Evolutionary conservation across 352 stramenopile genomes (phyloP), one percentile per base, ranked within the genome.

Genomic region (Phytophthora macrochlamydospora): DNA sequence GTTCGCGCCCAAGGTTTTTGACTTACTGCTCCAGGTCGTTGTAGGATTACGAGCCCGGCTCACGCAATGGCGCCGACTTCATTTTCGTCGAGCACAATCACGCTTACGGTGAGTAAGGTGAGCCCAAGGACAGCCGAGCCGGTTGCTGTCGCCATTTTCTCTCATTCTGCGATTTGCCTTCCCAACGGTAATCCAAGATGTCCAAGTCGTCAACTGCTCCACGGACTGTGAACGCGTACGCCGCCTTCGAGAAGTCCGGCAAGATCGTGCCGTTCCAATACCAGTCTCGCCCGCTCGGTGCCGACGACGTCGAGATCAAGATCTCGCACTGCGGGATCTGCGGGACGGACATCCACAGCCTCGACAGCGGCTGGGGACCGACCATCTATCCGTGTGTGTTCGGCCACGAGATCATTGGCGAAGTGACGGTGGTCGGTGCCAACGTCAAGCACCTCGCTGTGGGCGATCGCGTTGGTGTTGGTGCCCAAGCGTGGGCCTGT

Each of bases 241-340:
- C 40, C 6, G 40, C 40, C 12, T 46, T 46, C 40, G 40, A 46
- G 40, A 7, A 7, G 40, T 46, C 40, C 4, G 40, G 40, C 8
- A 46, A 46, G 40, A 46, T 46, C 18, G 40, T 46, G 40, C 40
- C 40, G 2, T 46, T 46, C 40, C 40, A 46, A 2, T 46, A 46
- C 40, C 8, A 46, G 40, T 46, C 40, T 24, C 40, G 40, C 6
- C 40, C 40, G 40, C 40, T 46, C 18, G 40, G 40, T 18, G 40
- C 18, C 40, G 40, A 46, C 12, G 40, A 46, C 40, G 40, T 46
- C 8, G 40, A 46, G 40, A 46, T 46, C 14, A 24, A 46, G 40
- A 46, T 46, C 12, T 46, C 40, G 40, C 40, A 46, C 40, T 46
- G 40, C 40, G 40, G 40, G 5, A 46, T 46, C 40, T 46, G 40